These are phyloP conservation scores for Pseudevernia furfuracea DNA, from an alignment of 495 filamentous ascomycete species.

Conservation along the genomic window DNA sequence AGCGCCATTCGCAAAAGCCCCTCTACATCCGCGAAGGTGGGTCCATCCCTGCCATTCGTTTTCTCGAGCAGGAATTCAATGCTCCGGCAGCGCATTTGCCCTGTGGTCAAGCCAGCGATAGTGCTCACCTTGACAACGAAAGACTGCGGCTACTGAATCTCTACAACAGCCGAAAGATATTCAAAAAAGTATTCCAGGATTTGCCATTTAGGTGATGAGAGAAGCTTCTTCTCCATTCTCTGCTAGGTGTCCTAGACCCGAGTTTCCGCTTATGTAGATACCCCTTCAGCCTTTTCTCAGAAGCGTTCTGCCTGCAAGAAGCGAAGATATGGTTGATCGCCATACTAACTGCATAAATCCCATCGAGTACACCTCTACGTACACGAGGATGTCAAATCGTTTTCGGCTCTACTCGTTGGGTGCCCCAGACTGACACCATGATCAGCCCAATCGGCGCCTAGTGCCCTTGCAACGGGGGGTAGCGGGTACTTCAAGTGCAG, in stretches of 20 bases:
- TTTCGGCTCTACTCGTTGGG: no score
- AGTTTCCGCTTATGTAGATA: background rate
- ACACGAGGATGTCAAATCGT: no score
- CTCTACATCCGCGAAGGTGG: conserved; percentile 95
- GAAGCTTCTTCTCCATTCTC: background rate
- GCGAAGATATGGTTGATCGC: no score
- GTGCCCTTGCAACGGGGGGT: no score
- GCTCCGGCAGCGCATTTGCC: conserved; percentile 91
- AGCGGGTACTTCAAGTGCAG: no score
- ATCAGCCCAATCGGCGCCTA: no score
- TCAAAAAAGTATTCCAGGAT: conserved; percentile 72
- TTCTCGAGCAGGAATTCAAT: conserved; percentile 88
- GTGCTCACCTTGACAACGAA: conserved; percentile 93
- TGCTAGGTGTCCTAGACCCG: background rate
- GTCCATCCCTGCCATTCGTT: conserved; percentile 85
- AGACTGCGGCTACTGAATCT: conserved; percentile 77
- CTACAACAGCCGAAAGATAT: conserved; percentile 86
- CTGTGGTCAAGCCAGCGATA: conserved; percentile 90
- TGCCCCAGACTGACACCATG: no score
- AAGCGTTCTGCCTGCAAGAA: background rate
- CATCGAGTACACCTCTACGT: no score
- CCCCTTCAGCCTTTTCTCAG: background rate
- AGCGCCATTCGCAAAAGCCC: conserved; percentile 15
- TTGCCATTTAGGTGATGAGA: conserved; percentile 37
- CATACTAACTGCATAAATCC: no score